phyloP scores from a whole-genome alignment of 2,329 filamentous ascomycete genomes.

The Microdochium trichocladiopsis region DNA sequence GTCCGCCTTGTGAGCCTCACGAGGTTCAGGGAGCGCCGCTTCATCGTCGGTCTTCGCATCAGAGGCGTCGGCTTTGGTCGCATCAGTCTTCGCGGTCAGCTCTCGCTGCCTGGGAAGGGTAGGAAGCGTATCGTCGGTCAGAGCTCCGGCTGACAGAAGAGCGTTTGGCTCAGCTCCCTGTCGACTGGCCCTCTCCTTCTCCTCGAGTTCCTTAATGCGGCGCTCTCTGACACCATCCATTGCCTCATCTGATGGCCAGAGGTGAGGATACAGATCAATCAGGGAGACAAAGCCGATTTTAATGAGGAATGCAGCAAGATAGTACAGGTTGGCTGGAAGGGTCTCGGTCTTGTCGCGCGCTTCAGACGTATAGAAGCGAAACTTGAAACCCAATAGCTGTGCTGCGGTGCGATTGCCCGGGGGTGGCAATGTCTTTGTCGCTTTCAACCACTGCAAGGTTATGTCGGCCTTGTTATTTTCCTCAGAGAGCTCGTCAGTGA shows the following conservation, averaged over 20 bases:
- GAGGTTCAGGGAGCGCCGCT: conserved; percentile 58
- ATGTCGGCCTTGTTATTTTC: conserved; percentile 29
- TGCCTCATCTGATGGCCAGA: conserved; percentile 76
- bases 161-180: conserved; percentile 74
- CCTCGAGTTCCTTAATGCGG: conserved; percentile 68
- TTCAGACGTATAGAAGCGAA: conserved; percentile 85
- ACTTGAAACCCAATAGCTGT: conserved; percentile 92
- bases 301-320: conserved; percentile 83
- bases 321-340: conserved; percentile 87
- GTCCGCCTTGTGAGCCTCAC: conserved; percentile 75
- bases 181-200: conserved; percentile 65
- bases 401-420: conserved; percentile 86
- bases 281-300: conserved; percentile 97
- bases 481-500: conserved; percentile 38
- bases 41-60: conserved; percentile 39
- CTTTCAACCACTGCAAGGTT: conserved; percentile 62
- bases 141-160: conserved; percentile 75
- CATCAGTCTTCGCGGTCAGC: conserved; percentile 39
- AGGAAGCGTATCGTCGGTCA: conserved; percentile 71
- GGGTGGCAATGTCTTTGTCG: conserved; percentile 76
- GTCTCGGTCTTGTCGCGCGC: conserved; percentile 68
- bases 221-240: conserved; percentile 71
- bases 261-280: conserved; percentile 82
- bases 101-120: conserved; percentile 45
- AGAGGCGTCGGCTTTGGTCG: conserved; percentile 38